Conservation (phyloP, 768 basidiomycete genomes). For the Rhodotorula toruloides region DNA sequence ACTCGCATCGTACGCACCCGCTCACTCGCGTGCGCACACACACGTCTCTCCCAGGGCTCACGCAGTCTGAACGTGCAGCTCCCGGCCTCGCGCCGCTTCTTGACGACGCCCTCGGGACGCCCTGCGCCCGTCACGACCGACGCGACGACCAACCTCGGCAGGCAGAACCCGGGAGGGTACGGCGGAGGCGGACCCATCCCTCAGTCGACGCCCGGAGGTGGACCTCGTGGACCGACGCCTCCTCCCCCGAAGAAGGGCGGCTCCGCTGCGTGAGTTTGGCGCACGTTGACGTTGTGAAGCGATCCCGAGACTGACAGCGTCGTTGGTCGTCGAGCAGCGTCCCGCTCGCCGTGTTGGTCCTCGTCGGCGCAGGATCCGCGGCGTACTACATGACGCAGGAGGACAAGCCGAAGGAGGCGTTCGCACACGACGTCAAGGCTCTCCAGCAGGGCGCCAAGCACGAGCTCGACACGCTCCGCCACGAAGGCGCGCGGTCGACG, state of each 20-base stretch:
- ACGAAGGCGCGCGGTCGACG: not conserved
- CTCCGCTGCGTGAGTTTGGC: constrained; percentile 6
- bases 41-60: not conserved
- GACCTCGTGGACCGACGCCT: not conserved
- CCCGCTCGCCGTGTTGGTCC: not conserved
- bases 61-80: not conserved
- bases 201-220: not conserved
- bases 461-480: not conserved
- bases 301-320: not conserved
- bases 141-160: not conserved
- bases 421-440: not conserved
- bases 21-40: too few species aligned
- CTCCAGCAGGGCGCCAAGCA: constrained; percentile 4
- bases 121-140: not conserved
- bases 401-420: not conserved
- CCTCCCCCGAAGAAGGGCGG: constrained; percentile 3
- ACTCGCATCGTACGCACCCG: not conserved
- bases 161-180: not conserved
- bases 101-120: constrained; percentile 11
- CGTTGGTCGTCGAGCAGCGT: not conserved
- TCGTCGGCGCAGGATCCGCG: constrained; percentile 2
- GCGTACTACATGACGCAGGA: constrained; percentile 14
- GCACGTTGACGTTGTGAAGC: too few species aligned
- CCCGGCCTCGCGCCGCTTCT: constrained; percentile 9
- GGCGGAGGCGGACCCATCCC: not conserved